phyloP scores from a whole-genome alignment of 2,329 filamentous ascomycete genomes.

The Coniochaeta pulveracea region DNA sequence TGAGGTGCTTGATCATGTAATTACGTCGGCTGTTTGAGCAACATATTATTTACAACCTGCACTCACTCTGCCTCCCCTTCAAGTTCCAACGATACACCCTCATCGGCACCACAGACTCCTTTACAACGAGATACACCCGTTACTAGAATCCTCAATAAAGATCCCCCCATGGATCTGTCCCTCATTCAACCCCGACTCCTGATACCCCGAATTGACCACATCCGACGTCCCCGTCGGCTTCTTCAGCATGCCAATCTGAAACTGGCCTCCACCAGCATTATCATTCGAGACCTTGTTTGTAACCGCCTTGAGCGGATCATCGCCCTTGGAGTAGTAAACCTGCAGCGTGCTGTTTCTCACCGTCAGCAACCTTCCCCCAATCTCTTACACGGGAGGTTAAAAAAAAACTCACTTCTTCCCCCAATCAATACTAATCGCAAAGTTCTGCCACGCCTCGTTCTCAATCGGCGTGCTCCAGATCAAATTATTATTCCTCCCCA shows the following conservation, averaged over 20 bases:
- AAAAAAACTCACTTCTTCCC: constrained; percentile 33
- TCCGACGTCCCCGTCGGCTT: constrained; percentile 39
- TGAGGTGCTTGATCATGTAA: no score
- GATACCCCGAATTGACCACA: constrained; percentile 36
- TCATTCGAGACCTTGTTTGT: constrained; percentile 33
- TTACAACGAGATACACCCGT: constrained; percentile 28
- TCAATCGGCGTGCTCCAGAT: constrained; percentile 31
- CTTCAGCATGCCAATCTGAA: constrained; percentile 49
- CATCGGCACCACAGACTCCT: no score
- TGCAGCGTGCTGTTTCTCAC: constrained; percentile 38
- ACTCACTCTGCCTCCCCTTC: no score
- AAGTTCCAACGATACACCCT: no score
- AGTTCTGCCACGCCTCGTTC: constrained; percentile 45
- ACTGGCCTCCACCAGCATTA: constrained; percentile 39
- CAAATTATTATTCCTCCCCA: constrained; percentile 24
- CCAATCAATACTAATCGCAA: constrained; percentile 45
- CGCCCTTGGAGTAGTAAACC: constrained; percentile 42
- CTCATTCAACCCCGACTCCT: constrained; percentile 32
- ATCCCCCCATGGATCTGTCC: constrained; percentile 38
- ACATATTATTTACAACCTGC: no score
- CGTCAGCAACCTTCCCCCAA: no score
- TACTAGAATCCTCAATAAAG: constrained; percentile 34
- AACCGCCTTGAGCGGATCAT: constrained; percentile 32
- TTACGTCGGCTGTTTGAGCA: no score
- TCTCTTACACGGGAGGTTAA: no score